Conservation (phyloP, 1,284 basidiomycete species). For the Cryptococcus jaspeensis region DNA sequence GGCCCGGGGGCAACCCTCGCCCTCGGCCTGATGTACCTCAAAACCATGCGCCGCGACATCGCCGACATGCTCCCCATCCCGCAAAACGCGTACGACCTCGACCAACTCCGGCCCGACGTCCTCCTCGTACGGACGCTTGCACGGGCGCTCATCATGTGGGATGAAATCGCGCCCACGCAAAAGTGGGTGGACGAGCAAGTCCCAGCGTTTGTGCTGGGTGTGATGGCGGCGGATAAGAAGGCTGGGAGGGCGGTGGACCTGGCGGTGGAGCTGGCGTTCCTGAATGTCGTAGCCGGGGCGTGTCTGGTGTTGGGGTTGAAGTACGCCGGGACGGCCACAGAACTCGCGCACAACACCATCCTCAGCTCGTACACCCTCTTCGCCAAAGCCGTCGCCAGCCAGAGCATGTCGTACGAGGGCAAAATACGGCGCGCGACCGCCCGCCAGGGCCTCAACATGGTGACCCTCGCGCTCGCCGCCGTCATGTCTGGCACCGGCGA, state of each 20-base stretch:
- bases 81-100: slow-evolving; percentile 70
- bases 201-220: slow-evolving; percentile 65
- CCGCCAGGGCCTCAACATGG: slow-evolving; percentile 82
- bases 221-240: slow-evolving; percentile 58
- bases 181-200: slow-evolving; percentile 78
- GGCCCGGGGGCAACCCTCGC: slow-evolving; percentile 88
- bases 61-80: slow-evolving; percentile 82
- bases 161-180: slow-evolving; percentile 65
- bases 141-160: slow-evolving; percentile 84
- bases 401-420: slow-evolving; percentile 75
- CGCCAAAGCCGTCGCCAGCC: slow-evolving; percentile 52
- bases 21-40: slow-evolving; percentile 87
- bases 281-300: slow-evolving; percentile 82
- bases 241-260: slow-evolving; percentile 60
- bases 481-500: slow-evolving; percentile 97
- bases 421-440: slow-evolving; percentile 80
- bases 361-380: slow-evolving; percentile 78
- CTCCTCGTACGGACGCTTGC: slow-evolving; percentile 77
- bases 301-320: slow-evolving; percentile 91
- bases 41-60: slow-evolving; percentile 77
- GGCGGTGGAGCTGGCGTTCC: slow-evolving; percentile 78
- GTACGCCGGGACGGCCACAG: slow-evolving; percentile 85
- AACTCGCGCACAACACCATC: slow-evolving; percentile 79
- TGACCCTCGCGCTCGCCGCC: slow-evolving; percentile 80
- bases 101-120: slow-evolving; percentile 83